Base-by-base conservation (phyloP, 768 basidiomycete genomes). In the Termitomyces sp. region DNA sequence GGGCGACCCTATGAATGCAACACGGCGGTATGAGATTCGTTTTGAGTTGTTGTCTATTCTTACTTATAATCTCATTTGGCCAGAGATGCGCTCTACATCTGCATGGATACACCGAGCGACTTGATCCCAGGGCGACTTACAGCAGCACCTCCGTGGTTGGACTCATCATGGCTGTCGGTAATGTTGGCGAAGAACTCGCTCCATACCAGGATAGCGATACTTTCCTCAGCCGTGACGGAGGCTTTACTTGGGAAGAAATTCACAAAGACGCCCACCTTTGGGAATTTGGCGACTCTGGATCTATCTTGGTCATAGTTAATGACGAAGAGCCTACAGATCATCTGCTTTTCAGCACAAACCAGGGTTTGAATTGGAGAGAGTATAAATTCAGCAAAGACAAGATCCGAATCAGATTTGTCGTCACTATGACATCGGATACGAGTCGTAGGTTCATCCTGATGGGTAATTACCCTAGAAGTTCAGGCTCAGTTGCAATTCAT, bases 241-340 rank as follows among this genome's bases (percentile, higher is more conserved):
- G 97, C 9, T 97, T 97, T 72, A 94, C 91, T 0, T 99, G 97
- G 97, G 85, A 97, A 68, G 97, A 99, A 73, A 88, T 99, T 0
- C 94, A 94, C 76, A 99, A 99, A 68, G 95, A 96, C 62, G 96
- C 97, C 0, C 90, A 98, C 67, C 78, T 98, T 39, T 99, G 93
- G 94, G 94, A 95, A 68, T 98, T 96, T 64, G 96, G 96, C 28
- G 97, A 98, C 73, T 96, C 92, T 0, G 97, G 97, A 5, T 94
- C 95, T 1, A 79, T 99, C 56, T 79, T 98, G 35, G 76, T 99
- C 62, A 88, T 99, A 74, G 93, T 85, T 43, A 98, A 98, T 70
- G 97, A 99, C 69, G 96, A 98, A 68, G 88, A 88, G 57, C 83
- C 94, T 0, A 95, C 91, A 3, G 90, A 97, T 64, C 87, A 89